Conservation (phyloP, 441 rosid genomes). For the Populus hybrid region DNA sequence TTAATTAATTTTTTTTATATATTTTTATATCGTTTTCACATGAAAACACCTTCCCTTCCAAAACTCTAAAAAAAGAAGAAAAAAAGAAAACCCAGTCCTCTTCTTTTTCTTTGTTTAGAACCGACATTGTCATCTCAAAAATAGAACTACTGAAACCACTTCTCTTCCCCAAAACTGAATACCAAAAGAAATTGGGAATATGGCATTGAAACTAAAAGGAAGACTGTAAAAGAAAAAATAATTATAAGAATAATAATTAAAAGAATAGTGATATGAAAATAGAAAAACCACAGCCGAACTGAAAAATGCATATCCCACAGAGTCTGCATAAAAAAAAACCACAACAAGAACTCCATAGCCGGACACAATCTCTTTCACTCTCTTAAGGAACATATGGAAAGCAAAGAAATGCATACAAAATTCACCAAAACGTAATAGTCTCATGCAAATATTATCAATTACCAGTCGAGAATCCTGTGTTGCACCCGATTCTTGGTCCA, state of each 20-base stretch:
- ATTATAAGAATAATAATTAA: not conserved
- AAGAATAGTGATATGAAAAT: not conserved
- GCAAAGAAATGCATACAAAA: not conserved
- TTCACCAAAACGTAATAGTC: not conserved
- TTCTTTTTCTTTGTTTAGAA: no score
- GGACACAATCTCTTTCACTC: not conserved
- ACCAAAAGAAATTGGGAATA: no score
- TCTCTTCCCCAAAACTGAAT: no score
- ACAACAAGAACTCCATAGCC: not conserved
- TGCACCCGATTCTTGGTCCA: slow-evolving; percentile 17
- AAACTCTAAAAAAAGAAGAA: no score
- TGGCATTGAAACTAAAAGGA: not conserved
- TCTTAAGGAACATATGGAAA: slow-evolving; percentile 8
- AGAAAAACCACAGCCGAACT: not conserved
- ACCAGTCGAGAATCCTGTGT: slow-evolving; percentile 21
- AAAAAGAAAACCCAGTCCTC: no score
- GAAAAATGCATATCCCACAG: not conserved
- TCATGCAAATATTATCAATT: not conserved
- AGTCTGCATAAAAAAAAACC: not conserved
- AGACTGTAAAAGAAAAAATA: not conserved
- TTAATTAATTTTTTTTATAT: no score
- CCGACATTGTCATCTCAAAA: no score
- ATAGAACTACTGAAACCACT: no score
- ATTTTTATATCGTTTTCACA: no score
- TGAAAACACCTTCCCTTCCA: no score